A percentile compares a stretch with the other conserved stretches of the same genome.
Evolutionary conservation across 164 flowering plant genomes (phyloP).

Genomic region (Malania oleifera): DNA sequence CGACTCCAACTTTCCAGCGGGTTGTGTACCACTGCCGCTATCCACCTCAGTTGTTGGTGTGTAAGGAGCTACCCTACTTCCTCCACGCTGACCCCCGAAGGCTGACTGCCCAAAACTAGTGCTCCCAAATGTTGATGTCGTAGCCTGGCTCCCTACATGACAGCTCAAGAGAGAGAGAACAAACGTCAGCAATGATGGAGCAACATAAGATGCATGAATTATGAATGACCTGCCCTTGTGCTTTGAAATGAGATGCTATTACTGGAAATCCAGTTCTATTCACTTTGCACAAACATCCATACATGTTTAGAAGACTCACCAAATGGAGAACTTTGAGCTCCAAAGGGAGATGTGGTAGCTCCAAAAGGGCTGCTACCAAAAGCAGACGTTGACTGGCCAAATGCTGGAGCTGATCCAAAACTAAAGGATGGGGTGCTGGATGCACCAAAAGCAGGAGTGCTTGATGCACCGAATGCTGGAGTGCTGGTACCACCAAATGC

Average conservation of each 20-base stretch:
- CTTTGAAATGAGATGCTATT: no score
- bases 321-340: conserved; percentile 59
- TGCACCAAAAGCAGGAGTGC: conserved; percentile 53
- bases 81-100: conserved; percentile 76
- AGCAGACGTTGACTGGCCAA: conserved; percentile 69
- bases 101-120: conserved; percentile 56
- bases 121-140: conserved; percentile 65
- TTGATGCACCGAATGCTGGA: conserved; percentile 42
- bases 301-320: conserved; percentile 31
- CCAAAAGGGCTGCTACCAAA: conserved; percentile 76
- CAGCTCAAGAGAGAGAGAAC: conserved; percentile 1
- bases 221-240: neutral
- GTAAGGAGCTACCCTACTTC: conserved; percentile 71
- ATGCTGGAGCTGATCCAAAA: conserved; percentile 56
- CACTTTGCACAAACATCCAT: neutral
- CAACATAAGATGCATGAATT: neutral
- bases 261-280: neutral
- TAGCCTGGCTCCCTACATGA: conserved; percentile 58
- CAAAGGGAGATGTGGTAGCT: conserved; percentile 51
- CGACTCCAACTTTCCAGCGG: conserved; percentile 83
- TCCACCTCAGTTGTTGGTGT: conserved; percentile 67
- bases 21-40: conserved; percentile 41
- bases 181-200: neutral
- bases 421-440: conserved; percentile 42
- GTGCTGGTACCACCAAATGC: conserved; percentile 44